Conservation (phyloP, 2,329 filamentous ascomycete species). For the Aspergillus texensis region DNA sequence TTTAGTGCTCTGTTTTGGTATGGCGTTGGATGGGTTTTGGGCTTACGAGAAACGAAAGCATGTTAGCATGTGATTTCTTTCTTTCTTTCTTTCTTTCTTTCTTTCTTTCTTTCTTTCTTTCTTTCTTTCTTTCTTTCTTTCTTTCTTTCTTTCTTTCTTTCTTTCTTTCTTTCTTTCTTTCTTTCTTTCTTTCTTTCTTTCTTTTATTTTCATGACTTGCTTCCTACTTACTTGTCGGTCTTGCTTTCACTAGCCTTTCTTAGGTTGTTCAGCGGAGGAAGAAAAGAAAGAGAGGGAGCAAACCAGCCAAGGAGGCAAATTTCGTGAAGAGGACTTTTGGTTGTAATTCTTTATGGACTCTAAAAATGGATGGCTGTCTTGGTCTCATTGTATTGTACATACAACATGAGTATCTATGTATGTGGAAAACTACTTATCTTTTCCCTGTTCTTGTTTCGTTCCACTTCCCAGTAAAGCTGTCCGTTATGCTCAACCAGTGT, state of each 20-base stretch:
- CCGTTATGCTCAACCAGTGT: neutral
- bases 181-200: neutral
- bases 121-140: too few species aligned
- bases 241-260: conserved; percentile 2
- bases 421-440: neutral
- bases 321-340: neutral
- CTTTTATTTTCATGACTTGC: neutral
- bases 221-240: neutral
- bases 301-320: neutral
- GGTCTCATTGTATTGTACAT: conserved; percentile 10
- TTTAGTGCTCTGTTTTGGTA: conserved; percentile 7
- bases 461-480: neutral
- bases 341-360: neutral
- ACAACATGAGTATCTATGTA: conserved; percentile 6
- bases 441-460: neutral
- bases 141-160: too few species aligned
- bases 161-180: too few species aligned
- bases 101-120: neutral
- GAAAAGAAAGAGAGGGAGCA: neutral
- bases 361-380: neutral
- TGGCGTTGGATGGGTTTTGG: conserved; percentile 17
- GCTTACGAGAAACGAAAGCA: conserved; percentile 21
- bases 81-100: neutral
- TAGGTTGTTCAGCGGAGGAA: neutral
- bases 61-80: conserved; percentile 15